Evolutionary conservation across 495 filamentous ascomycete genomes (phyloP), one percentile per base, ranked within the genome.

Genomic region (Jackrogersella minutella): DNA sequence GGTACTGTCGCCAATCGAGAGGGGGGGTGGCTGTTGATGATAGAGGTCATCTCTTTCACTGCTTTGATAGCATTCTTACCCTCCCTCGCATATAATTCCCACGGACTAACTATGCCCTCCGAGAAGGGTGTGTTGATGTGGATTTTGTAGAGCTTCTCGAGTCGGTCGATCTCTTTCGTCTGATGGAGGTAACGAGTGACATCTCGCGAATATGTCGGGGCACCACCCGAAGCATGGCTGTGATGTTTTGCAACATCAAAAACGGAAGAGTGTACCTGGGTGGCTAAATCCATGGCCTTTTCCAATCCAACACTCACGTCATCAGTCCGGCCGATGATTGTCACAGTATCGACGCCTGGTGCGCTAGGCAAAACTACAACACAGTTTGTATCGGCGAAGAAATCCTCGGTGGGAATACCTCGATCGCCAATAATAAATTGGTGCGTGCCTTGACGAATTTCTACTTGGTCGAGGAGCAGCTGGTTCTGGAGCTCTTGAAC

Each of bases 351-450:
- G 40, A 94, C 91, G 36, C 91, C 90, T 11, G 83, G 84, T 36
- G 82, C 79, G 26, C 82, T 86, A 26, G 96, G 93, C 19, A 97
- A 69, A 41, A 97, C 86, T 43, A 98, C 86, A 37, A 90, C 84
- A 77, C 96, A 99, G 50, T 94, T 95, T 44, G 94, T 97, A 64
- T 97, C 87, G 13, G 87, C 86, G 59, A 97, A 86, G 80, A 99
- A 94, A 41, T 96, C 84, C 50, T 97, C 88, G 40, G 93, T 77
- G 2, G 91, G 88, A 59, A 88, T 84, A 28, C 90, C 91, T 53
- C 86, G 81, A 34, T 95, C 87, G 34, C 92, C 92, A 62, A 96
- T 86, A 69, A 99, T 91, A 78, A 97, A 97, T 73, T 93, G 93
- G 74, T 97, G 94, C 37, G 90, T 87, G 16, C 89, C 90, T 53